A percentile compares a stretch with the other conserved stretches of the same genome.
Evolutionary conservation across 305 asterid genomes (phyloP).

Genomic region (Salvia sclarea): DNA sequence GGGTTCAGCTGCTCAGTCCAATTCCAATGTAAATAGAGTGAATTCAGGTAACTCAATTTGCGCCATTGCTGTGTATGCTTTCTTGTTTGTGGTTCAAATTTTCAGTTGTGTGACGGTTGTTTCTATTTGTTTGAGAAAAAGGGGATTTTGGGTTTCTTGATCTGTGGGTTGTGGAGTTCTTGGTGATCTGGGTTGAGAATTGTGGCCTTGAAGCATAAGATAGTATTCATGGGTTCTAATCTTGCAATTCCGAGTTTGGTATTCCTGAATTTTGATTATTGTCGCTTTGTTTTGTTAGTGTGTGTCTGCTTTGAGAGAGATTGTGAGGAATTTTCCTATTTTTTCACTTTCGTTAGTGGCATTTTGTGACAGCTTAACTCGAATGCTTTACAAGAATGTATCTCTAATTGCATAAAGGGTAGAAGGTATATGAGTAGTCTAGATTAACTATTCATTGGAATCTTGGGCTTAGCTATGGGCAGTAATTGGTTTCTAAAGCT

Average conservation of each 20-base stretch:
- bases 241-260: neutral
- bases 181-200: conserved; percentile 34
- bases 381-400: conserved; percentile 2
- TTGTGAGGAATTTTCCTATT: neutral
- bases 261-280: neutral
- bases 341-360: neutral
- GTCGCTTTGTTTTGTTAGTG: neutral
- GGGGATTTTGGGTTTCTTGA: conserved; percentile 22
- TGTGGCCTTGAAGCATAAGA: conserved; percentile 16
- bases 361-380: conserved; percentile 19
- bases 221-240: neutral
- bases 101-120: neutral
- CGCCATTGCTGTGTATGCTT: conserved; percentile 29
- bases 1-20: conserved; percentile 55
- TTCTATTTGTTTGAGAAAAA: neutral
- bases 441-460: conserved; percentile 4
- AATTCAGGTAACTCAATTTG: conserved; percentile 55
- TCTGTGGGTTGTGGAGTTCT: conserved; percentile 33
- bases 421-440: conserved; percentile 13
- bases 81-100: neutral
- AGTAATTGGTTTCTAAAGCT: neutral
- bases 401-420: neutral
- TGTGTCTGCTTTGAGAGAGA: conserved; percentile 8
- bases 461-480: neutral
- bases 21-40: conserved; percentile 55